Evolutionary conservation across 371 early-diverging fungal species (phyloP).

Genomic region (Batkoa obscura): DNA sequence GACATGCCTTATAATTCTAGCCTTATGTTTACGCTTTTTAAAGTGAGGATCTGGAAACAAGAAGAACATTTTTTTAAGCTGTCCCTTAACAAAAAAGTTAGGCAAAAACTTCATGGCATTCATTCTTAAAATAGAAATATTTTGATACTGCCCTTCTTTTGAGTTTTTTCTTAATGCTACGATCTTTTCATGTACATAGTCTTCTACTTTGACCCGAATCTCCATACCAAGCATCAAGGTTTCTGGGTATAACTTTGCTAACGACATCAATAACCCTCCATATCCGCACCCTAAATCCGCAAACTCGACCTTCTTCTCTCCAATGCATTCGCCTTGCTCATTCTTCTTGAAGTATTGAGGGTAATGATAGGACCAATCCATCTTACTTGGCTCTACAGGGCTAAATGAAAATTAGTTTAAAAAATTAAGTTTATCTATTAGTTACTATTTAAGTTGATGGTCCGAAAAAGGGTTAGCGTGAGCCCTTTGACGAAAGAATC

Average conservation of each 20-base stretch:
- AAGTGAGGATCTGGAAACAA: conserved; percentile 99
- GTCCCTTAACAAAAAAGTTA: conserved; percentile 92
- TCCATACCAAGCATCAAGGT: conserved; percentile 95
- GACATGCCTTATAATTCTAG: conserved; percentile 79
- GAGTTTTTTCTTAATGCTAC: conserved; percentile 57
- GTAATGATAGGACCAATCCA: conserved; percentile 83
- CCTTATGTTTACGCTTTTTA: conserved; percentile 98
- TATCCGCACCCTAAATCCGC: conserved; percentile 99
- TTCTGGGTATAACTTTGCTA: conserved; percentile 80
- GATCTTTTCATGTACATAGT: conserved; percentile 84
- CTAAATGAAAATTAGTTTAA: conserved; percentile 15
- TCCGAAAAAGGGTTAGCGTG: conserved; percentile 98
- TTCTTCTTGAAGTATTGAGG: conserved; percentile 44
- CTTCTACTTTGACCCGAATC: conserved; percentile 91
- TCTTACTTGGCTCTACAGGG: conserved; percentile 62
- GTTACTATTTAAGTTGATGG: conserved; percentile 80
- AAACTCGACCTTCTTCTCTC: conserved; percentile 54
- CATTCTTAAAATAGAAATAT: conserved; percentile 88
- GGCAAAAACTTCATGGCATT: conserved; percentile 99
- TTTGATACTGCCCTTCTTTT: conserved; percentile 72
- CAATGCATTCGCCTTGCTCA: conserved; percentile 12
- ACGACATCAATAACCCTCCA: conserved; percentile 82
- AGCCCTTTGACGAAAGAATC: conserved; percentile 88
- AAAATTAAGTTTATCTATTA: neutral
- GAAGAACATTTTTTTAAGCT: conserved; percentile 94